phyloP scores from a whole-genome alignment of 441 rosid genomes.

The Macaranga tanarius region DNA sequence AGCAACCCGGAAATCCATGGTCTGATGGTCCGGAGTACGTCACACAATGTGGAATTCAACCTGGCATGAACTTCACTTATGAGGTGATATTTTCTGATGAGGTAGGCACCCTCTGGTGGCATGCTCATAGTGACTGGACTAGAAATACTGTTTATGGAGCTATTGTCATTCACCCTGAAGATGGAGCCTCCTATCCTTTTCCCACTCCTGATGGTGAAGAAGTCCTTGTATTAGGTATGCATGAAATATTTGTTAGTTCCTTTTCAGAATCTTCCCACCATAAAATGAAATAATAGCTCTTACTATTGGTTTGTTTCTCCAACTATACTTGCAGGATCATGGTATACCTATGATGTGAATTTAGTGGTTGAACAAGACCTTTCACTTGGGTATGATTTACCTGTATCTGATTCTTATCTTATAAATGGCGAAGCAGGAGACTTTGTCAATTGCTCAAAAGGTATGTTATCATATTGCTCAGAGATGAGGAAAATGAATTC shows the following conservation, averaged over 20 bases:
- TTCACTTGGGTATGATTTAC: slow-evolving; percentile 4
- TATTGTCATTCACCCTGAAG: slow-evolving; percentile 27
- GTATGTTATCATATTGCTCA: not conserved
- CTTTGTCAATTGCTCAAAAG: slow-evolving; percentile 29
- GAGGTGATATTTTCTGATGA: slow-evolving; percentile 14
- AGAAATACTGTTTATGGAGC: slow-evolving; percentile 8
- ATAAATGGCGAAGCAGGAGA: slow-evolving; percentile 39
- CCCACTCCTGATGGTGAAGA: slow-evolving; percentile 38
- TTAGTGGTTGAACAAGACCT: slow-evolving; percentile 14
- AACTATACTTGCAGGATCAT: slow-evolving; percentile 12
- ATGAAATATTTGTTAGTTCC: no score
- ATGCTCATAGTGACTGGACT: slow-evolving; percentile 35
- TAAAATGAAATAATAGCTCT: not conserved
- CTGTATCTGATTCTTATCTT: slow-evolving; percentile 23
- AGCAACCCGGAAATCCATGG: slow-evolving; percentile 20
- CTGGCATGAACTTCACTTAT: not conserved
- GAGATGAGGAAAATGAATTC: no score
- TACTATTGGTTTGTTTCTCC: no score
- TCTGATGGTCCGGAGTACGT: slow-evolving; percentile 9
- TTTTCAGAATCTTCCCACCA: no score
- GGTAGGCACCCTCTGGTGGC: slow-evolving; percentile 51
- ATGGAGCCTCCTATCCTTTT: slow-evolving; percentile 39
- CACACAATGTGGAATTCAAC: slow-evolving; percentile 1
- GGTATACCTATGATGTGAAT: slow-evolving; percentile 26
- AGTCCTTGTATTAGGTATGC: slow-evolving; percentile 14